These are phyloP conservation scores for Amanita rubescens DNA, from an alignment of 768 basidiomycete species.

Conservation along the genomic window DNA sequence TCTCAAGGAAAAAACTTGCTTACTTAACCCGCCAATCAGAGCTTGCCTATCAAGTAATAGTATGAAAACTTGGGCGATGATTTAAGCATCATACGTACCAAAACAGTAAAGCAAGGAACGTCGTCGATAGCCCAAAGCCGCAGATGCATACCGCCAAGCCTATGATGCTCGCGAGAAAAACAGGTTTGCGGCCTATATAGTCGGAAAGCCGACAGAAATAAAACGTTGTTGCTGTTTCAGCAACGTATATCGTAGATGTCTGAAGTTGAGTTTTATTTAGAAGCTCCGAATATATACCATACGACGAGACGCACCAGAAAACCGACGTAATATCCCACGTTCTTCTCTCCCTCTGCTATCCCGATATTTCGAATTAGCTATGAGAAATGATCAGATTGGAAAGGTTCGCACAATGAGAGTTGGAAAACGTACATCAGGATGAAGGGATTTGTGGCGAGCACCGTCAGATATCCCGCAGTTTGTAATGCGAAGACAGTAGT, in stretches of 20 bases:
- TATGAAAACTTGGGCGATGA: neutral
- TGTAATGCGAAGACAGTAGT: slow-evolving; percentile 56
- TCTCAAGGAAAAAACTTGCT: slow-evolving; percentile 8
- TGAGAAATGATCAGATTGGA: neutral
- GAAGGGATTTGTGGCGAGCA: slow-evolving; percentile 71
- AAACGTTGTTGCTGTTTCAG: slow-evolving; percentile 63
- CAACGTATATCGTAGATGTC: slow-evolving; percentile 76
- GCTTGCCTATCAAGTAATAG: slow-evolving; percentile 39
- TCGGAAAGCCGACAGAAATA: slow-evolving; percentile 74
- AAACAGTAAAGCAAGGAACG: slow-evolving; percentile 55
- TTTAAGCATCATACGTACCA: neutral
- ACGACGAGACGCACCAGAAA: slow-evolving; percentile 42
- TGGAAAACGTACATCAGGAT: slow-evolving; percentile 49
- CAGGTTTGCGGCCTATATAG: slow-evolving; percentile 65
- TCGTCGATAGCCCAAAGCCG: slow-evolving; percentile 63
- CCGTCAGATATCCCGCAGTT: slow-evolving; percentile 35
- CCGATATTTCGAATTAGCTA: slow-evolving; percentile 35
- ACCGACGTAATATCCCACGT: slow-evolving; percentile 73
- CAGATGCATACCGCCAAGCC: slow-evolving; percentile 65
- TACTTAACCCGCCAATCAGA: slow-evolving; percentile 66
- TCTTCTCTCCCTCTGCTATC: slow-evolving; percentile 58
- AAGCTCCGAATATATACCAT: neutral
- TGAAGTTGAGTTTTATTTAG: slow-evolving; percentile 16
- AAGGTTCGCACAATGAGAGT: neutral
- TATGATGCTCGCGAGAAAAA: slow-evolving; percentile 58